Base-by-base conservation (phyloP, 2,329 filamentous ascomycete species). In the Macrophomina phaseolina region DNA sequence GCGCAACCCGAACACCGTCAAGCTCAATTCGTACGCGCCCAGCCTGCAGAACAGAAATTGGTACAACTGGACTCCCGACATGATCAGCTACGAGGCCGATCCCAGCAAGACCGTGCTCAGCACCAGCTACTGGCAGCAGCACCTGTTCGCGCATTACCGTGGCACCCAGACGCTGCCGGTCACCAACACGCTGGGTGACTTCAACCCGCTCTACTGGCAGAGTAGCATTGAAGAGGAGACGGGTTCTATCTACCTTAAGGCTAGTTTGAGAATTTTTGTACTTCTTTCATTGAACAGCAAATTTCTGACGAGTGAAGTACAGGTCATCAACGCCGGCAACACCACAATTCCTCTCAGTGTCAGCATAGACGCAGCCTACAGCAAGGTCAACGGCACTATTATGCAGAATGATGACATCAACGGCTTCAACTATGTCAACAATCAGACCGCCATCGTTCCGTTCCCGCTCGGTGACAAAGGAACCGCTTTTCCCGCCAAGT, bases 21-120 rank as follows among this genome's bases (percentile, higher is more conserved):
- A 69, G 48, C 69, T 76, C 65, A 69, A 66, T 46, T 69, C 62
- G 6, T 77, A 75, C 64, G 75, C 74, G 7, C 74, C 75, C 3
- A 70, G 73, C 53, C 60, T 75, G 36, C 70, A 75, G 65, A 78
- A 78, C 65, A 70, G 73, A 49, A 77, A 77, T 60, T 69, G 70
- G 12, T 76, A 69, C 56, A 74, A 77, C 38, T 78, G 76, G 76
- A 74, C 71, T 16, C 72, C 73, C 5, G 69, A 76, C 52, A 72
- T 77, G 70, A 75, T 78, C 32, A 69, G 69, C 16, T 78, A 74
- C 67, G 71, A 73, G 18, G 74, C 75, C 3, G 70, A 77, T 49
- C 69, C 70, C 7, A 69, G 69, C 42, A 69, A 74, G 56, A 77
- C 74, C 11, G 73, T 76, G 5, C 68, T 73, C 12, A 73, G 69